Evolutionary conservation across 805 yeast species (phyloP), one percentile per base, ranked within the genome.

Genomic region (Teunomyces cretensis): DNA sequence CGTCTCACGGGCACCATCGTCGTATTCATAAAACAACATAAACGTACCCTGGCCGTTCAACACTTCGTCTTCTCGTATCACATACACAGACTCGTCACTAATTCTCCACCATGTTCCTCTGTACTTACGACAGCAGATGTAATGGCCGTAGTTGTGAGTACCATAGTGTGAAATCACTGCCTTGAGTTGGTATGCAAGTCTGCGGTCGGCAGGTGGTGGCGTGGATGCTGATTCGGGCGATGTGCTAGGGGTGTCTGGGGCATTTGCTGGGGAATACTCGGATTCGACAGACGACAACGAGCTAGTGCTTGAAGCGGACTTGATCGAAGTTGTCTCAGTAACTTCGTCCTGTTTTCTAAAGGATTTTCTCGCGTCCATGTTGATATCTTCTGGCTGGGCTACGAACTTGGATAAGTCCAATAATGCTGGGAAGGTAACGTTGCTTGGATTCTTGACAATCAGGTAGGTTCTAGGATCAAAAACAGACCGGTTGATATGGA

Each of bases 81-180:
- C 76, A 48, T 88, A 81, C 2, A 91, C 96, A 2, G 83, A 81
- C 59, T 90, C 96, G 64, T 94, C 99, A 55, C 94, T 85, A 14
- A 91, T 84, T 61, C 96, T 79, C 96, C 97, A 91, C 99, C 99
- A 92, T 9, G 81, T 75, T 2, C 91, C 94, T 53, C 96, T 78
- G 46, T 70, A 77, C 57, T 81, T 84, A 58, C 97, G 80, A 68
- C 79, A 92, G 33, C 95, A 89, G 49, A 92, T 87, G 61, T 92
- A 92, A 64, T 92, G 99, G n/a, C 99, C 99, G 61, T 89, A 94
- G 56, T 92, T 90, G 56, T 94, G 97, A 1, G 96, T 86, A 40
- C 99, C 99, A 62, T 85, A 91, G 64, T 92, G 99, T 1, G 92
- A 83, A 37, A 92, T 87, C 1, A 88, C 94, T 0, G 97, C 88